Conservation (phyloP, 2,329 filamentous ascomycete genomes). For the Biscogniauxia marginata region DNA sequence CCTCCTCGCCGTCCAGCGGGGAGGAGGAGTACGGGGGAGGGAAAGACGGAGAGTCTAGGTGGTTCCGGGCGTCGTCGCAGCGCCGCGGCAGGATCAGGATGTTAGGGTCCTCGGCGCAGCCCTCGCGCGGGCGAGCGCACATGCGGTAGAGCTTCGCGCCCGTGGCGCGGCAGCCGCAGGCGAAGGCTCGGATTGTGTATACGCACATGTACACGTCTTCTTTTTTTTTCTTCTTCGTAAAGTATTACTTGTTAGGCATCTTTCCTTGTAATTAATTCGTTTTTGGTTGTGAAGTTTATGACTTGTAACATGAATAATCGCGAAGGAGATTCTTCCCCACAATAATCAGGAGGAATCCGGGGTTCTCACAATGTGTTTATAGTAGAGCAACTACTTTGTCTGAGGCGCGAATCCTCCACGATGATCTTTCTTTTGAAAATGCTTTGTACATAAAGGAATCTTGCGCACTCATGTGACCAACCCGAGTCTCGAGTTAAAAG, state of each 20-base stretch:
- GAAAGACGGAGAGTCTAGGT: constrained; percentile 1
- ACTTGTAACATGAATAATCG: too few relatives aligned
- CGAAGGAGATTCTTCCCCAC: too few relatives aligned
- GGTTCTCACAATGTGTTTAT: not conserved
- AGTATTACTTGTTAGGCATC: not conserved
- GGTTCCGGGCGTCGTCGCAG: constrained; percentile 20
- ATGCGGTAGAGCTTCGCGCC: constrained; percentile 8
- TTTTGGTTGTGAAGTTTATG: too few relatives aligned
- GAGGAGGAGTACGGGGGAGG: too few relatives aligned
- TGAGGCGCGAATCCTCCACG: not conserved
- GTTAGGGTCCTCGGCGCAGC: constrained; percentile 14
- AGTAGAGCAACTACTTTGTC: not conserved
- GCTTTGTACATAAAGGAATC: not conserved
- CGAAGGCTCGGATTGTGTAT: constrained; percentile 19
- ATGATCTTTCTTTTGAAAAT: not conserved
- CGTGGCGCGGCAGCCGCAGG: constrained; percentile 18
- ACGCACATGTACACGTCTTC: constrained; percentile 17
- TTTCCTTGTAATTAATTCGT: too few relatives aligned
- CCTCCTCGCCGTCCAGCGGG: too few relatives aligned
- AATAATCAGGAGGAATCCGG: too few relatives aligned
- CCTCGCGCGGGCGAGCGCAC: constrained; percentile 14
- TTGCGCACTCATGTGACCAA: too few relatives aligned
- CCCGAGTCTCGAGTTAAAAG: too few relatives aligned
- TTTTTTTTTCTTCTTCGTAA: constrained; percentile 1
- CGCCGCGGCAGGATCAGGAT: constrained; percentile 21